Evolutionary conservation across 2,329 filamentous ascomycete species (phyloP).

Genomic region (Knufia fluminis): DNA sequence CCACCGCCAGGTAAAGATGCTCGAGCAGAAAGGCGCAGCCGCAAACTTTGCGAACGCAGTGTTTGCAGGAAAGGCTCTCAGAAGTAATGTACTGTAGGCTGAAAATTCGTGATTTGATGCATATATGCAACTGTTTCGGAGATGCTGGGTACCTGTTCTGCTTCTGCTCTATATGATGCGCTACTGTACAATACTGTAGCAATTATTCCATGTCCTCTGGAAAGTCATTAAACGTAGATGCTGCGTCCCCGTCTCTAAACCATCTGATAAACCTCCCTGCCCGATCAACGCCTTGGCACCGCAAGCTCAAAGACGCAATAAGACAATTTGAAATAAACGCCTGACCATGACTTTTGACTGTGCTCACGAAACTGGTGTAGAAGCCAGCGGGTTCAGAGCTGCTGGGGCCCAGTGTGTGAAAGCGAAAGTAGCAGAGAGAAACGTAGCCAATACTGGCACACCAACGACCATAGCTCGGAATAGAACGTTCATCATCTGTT

Average conservation of each 20-base stretch:
- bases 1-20: not conserved
- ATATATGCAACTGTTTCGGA: no score
- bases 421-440: slow-evolving; percentile 32
- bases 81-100: no score
- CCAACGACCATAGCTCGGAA: slow-evolving; percentile 44
- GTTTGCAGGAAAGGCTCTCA: no score
- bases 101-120: no score
- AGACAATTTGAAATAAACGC: not conserved
- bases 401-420: slow-evolving; percentile 31
- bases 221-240: not conserved
- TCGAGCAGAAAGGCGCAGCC: not conserved
- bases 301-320: no score
- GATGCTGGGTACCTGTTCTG: not conserved
- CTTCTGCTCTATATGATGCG: not conserved
- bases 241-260: no score
- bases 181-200: not conserved
- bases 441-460: slow-evolving; percentile 38
- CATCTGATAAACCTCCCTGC: no score
- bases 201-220: not conserved
- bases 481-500: slow-evolving; percentile 48
- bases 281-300: no score
- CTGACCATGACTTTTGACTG: not conserved
- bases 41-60: not conserved
- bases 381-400: not conserved
- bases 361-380: slow-evolving; percentile 4